Percentiles rank a stretch among this genome's conserved stretches.
Conservation (phyloP, 2,329 filamentous ascomycete genomes). For the Xenoacremonium recifei region DNA sequence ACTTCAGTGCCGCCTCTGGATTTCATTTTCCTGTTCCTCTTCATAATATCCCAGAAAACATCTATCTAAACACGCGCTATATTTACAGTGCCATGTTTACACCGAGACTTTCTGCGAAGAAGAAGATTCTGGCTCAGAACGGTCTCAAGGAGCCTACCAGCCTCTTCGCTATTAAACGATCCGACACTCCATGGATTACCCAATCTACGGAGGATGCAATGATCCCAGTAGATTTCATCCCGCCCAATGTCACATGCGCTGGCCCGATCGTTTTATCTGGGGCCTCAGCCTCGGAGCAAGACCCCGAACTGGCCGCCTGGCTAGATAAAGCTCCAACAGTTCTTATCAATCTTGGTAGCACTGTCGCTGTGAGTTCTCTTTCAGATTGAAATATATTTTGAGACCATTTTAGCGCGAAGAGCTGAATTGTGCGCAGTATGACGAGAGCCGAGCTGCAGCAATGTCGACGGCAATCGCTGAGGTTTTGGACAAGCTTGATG, state of each 20-base stretch:
- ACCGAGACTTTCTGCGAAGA: conserved; percentile 11
- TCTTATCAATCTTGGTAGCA: conserved; percentile 48
- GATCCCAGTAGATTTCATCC: conserved; percentile 37
- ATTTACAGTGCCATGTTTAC: conserved; percentile 14
- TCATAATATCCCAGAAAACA: conserved; percentile 39
- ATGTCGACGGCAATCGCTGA: conserved; percentile 26
- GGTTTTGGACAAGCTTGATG: conserved; percentile 17
- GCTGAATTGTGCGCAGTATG: conserved; percentile 28
- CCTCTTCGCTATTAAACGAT: conserved; percentile 19
- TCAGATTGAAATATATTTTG: too few relatives aligned
- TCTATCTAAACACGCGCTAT: conserved; percentile 22
- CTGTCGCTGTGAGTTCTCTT: too few relatives aligned
- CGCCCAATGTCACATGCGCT: conserved; percentile 21
- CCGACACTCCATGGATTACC: conserved; percentile 23
- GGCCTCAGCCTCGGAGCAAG: conserved; percentile 33
- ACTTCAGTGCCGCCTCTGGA: conserved; percentile 36
- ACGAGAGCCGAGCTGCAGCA: conserved; percentile 16
- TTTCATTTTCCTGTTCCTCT: conserved; percentile 45
- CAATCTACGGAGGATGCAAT: conserved; percentile 23
- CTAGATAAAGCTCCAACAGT: conserved; percentile 39
- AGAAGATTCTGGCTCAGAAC: conserved; percentile 32
- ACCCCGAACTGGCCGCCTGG: conserved; percentile 44
- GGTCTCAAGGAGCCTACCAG: conserved; percentile 23
- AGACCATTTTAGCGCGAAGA: too few relatives aligned
- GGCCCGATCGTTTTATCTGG: conserved; percentile 45